Percentiles rank a stretch among this genome's conserved stretches.
Conservation (phyloP, 2,329 filamentous ascomycete species). For the Botrytis squamosa region DNA sequence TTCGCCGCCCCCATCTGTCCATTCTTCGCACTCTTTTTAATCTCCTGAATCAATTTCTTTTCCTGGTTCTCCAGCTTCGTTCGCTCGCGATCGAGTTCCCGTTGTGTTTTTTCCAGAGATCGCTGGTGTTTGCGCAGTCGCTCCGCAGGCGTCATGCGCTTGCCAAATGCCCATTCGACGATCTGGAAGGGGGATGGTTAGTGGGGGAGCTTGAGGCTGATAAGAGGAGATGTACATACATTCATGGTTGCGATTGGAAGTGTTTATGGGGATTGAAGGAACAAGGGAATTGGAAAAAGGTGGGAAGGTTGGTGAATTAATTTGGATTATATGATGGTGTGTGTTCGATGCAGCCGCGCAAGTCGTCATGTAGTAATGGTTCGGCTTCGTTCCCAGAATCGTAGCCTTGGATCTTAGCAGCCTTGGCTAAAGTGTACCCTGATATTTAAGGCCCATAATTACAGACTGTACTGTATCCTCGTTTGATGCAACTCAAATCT, state of each 20-base stretch:
- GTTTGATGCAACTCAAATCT: background rate
- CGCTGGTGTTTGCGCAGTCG: slow-evolving; percentile 91
- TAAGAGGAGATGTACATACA: slow-evolving; percentile 43
- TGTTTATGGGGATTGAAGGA: no score
- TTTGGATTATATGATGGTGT: slow-evolving; percentile 5
- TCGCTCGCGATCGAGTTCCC: slow-evolving; percentile 91
- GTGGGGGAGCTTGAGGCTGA: background rate
- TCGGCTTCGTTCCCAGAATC: background rate
- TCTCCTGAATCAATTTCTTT: slow-evolving; percentile 92
- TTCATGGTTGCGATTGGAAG: slow-evolving; percentile 47
- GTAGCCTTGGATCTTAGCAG: slow-evolving; percentile 19
- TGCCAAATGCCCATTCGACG: slow-evolving; percentile 98
- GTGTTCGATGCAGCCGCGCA: slow-evolving; percentile 3
- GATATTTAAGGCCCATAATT: background rate
- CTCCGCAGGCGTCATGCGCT: slow-evolving; percentile 96
- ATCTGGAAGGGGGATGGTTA: slow-evolving; percentile 55
- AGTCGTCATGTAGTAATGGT: slow-evolving; percentile 12
- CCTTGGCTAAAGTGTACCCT: background rate
- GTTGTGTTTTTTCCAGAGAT: slow-evolving; percentile 94
- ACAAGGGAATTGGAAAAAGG: background rate
- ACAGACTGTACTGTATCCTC: no score
- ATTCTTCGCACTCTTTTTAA: slow-evolving; percentile 98
- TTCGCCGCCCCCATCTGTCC: slow-evolving; percentile 98
- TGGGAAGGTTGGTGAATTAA: background rate
- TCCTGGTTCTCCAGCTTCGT: slow-evolving; percentile 98